phyloP scores from a whole-genome alignment of 169 alveolate genomes.

The Eimeria praecox region DNA sequence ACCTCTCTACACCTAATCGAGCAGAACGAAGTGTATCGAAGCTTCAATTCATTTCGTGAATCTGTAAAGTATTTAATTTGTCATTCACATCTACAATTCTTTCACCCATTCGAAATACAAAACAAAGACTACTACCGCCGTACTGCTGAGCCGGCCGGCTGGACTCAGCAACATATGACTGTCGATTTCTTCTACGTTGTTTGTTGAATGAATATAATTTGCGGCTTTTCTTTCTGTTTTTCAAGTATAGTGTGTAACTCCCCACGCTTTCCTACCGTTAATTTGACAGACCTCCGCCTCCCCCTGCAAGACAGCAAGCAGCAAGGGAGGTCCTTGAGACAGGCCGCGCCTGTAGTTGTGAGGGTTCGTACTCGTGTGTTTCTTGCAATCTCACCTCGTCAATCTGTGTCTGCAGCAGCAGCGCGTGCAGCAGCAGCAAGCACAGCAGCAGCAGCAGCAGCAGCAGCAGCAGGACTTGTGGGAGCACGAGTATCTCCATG shows the following conservation, averaged over 20 bases:
- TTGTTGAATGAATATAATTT: neutral
- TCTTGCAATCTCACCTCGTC: neutral
- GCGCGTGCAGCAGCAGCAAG: neutral
- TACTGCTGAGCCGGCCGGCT: neutral
- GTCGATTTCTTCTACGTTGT: neutral
- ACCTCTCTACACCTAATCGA: neutral
- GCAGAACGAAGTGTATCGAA: neutral
- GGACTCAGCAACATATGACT: neutral
- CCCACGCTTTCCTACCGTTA: neutral
- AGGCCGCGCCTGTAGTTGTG: neutral
- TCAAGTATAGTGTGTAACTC: neutral
- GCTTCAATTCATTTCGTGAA: neutral
- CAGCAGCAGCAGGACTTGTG: neutral
- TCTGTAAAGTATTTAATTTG: neutral
- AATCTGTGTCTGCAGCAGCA: neutral
- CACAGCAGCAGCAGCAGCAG: neutral
- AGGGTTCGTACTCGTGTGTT: neutral
- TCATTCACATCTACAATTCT: neutral
- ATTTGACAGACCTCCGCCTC: neutral
- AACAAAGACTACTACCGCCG: neutral
- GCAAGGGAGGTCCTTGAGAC: neutral
- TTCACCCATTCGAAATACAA: neutral
- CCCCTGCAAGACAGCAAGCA: neutral
- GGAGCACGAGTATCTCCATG: too few species aligned
- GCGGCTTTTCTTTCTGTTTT: neutral